Evolutionary conservation across 2,329 filamentous ascomycete species (phyloP).

Genomic region (Magnaporthiopsis incrustans): DNA sequence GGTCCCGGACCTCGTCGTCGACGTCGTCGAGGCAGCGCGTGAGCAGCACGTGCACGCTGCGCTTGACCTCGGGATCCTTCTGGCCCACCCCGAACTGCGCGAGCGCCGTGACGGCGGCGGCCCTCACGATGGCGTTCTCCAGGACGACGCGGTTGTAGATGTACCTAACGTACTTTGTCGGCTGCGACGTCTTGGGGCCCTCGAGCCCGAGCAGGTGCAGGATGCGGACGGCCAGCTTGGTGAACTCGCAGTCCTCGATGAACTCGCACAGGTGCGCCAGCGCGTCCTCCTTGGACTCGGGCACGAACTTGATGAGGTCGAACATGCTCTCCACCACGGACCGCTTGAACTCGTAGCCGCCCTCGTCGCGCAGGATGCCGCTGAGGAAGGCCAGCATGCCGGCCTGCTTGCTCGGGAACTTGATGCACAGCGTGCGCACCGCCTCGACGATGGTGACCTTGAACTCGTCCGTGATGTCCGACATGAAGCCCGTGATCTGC

Average conservation of each 20-base stretch:
- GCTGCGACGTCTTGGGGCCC: constrained; percentile 88
- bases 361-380: constrained; percentile 92
- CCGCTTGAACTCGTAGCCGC: constrained; percentile 96
- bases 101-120: constrained; percentile 88
- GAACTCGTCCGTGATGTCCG: constrained; percentile 98
- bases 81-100: constrained; percentile 97
- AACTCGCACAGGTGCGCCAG: constrained; percentile 96
- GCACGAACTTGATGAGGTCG: constrained; percentile 97
- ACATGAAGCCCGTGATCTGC: constrained; percentile 97
- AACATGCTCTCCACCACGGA: constrained; percentile 99
- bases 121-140: constrained; percentile 92
- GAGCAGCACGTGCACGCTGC: constrained; percentile 85
- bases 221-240: constrained; percentile 91
- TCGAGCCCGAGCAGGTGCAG: constrained; percentile 89
- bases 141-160: constrained; percentile 98
- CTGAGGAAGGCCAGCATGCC: constrained; percentile 97
- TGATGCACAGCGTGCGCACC: constrained; percentile 90
- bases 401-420: constrained; percentile 97
- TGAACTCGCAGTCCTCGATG: constrained; percentile 99
- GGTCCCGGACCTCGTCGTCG: constrained; percentile 94
- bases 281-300: constrained; percentile 73
- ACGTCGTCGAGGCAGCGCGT: constrained; percentile 92
- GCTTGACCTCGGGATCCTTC: constrained; percentile 93
- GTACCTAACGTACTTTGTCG: constrained; percentile 97
- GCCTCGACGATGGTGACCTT: constrained; percentile 99